Evolutionary conservation across 108 stramenopile genomes (phyloP), one percentile per base, ranked within the genome.

Genomic region (Parietichytrium sp.): DNA sequence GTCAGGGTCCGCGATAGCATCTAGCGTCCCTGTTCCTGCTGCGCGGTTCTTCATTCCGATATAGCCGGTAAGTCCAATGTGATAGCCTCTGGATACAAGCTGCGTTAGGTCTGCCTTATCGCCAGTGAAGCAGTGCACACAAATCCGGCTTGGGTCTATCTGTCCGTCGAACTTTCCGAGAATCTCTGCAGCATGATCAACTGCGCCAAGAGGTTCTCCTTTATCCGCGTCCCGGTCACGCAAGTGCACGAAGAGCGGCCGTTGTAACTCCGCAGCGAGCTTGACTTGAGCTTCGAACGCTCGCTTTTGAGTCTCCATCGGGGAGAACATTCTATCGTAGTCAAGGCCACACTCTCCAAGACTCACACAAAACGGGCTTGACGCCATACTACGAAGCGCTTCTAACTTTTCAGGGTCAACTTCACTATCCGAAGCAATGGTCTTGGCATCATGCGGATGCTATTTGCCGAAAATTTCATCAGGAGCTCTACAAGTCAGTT

Each of bases 271-370:
- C 3, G 27, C 47, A 3, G 81, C 81, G 7, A 82, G 81, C 3
- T 47, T 45, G 12, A 30, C 54, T 55, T 82, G 81, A 10, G 81
- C 81, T 3, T 42, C 55, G 25, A 82, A 82, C 3, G 54, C 81
- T 3, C 6, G 29, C 48, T 20, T 15, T 30, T 82, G 81, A 33
- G 48, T 4, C 50, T 82, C 81, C 45, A 52, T 54, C 26, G 81
- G 77, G 23, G 72, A 78, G 77, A 82, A 82, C 72, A 78, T 82
- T 45, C 81, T 54, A 50, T 82, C 77, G 49, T 78, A 82, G 81
- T 82, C 81, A n/a, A 82, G 77, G 3, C 81, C 81, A 54, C 81
- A 82, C 38, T 82, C 81, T 47, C 81, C 81, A 6, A 82, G 20
- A 50, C 51, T 52, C 6, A 82, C 81, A 49, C 55, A 72, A 47